These are phyloP conservation scores for Centaurea solstitialis DNA, from an alignment of 129 eudicot genomes.

Conservation along the genomic window DNA sequence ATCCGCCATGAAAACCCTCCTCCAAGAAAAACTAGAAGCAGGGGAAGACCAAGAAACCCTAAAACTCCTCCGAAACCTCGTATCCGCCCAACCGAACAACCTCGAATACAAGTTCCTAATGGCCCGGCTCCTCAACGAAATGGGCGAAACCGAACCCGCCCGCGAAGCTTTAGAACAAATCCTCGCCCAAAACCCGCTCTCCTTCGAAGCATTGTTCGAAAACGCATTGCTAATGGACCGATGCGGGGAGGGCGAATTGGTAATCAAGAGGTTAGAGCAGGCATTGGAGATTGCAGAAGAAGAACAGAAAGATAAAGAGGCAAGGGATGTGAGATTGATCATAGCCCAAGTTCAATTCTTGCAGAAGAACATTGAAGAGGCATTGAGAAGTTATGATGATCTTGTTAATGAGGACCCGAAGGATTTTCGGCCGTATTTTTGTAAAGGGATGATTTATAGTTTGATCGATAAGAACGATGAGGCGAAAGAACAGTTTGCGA, in stretches of 20 bases:
- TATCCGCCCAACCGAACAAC: conserved; percentile 60
- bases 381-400: conserved; percentile 65
- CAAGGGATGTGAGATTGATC: conserved; percentile 66
- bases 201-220: conserved; percentile 67
- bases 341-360: conserved; percentile 68
- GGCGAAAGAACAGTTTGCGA: conserved; percentile 63
- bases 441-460: conserved; percentile 76
- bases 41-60: conserved; percentile 65
- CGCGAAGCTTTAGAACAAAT: conserved; percentile 51
- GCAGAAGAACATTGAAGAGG: conserved; percentile 74
- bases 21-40: conserved; percentile 50
- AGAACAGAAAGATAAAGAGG: conserved; percentile 53
- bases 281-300: conserved; percentile 59
- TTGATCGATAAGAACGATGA: conserved; percentile 55
- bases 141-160: conserved; percentile 63
- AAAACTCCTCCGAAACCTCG: conserved; percentile 38
- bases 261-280: conserved; percentile 50
- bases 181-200: conserved; percentile 39
- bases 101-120: conserved; percentile 47
- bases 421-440: conserved; percentile 72
- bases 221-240: conserved; percentile 62
- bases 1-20: conserved; percentile 40
- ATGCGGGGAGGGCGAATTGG: conserved; percentile 53
- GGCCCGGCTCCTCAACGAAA: conserved; percentile 58
- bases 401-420: conserved; percentile 61